phyloP scores from a whole-genome alignment of 768 basidiomycete species.

The Glaciozyma antarctica region DNA sequence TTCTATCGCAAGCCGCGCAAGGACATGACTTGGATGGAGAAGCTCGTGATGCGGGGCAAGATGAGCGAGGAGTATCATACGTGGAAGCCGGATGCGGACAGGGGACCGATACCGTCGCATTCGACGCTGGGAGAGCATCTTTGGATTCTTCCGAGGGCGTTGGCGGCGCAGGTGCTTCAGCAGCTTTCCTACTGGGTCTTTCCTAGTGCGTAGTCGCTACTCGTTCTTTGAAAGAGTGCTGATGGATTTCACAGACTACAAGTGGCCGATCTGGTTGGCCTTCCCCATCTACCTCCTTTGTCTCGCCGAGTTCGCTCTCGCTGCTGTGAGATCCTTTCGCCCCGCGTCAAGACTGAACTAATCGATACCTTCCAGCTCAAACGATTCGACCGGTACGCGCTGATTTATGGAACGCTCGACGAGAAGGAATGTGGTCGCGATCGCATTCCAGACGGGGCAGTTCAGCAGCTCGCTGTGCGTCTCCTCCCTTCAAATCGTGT shows the following conservation, averaged over 20 bases:
- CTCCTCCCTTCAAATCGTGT: neutral
- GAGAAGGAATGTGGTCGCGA: neutral
- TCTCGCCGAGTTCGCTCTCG: conserved; percentile 1
- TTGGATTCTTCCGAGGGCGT: neutral
- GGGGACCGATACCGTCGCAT: neutral
- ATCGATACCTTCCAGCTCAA: neutral
- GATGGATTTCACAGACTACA: neutral
- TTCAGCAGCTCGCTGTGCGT: conserved; percentile 1
- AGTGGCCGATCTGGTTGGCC: neutral
- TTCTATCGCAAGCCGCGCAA: neutral
- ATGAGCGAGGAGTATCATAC: neutral
- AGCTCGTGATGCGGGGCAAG: neutral
- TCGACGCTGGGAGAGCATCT: neutral
- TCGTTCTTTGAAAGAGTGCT: too few species aligned
- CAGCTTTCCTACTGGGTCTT: neutral
- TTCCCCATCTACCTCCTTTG: neutral
- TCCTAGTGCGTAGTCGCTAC: neutral
- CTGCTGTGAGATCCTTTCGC: neutral
- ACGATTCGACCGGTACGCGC: neutral
- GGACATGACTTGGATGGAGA: neutral
- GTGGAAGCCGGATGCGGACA: neutral
- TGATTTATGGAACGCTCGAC: neutral
- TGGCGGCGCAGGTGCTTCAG: neutral
- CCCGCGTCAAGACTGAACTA: too few species aligned
- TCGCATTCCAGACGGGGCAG: neutral